These are phyloP conservation scores for Chytriomyces hyalinus DNA, from an alignment of 192 early-diverging fungal species.

Conservation along the genomic window DNA sequence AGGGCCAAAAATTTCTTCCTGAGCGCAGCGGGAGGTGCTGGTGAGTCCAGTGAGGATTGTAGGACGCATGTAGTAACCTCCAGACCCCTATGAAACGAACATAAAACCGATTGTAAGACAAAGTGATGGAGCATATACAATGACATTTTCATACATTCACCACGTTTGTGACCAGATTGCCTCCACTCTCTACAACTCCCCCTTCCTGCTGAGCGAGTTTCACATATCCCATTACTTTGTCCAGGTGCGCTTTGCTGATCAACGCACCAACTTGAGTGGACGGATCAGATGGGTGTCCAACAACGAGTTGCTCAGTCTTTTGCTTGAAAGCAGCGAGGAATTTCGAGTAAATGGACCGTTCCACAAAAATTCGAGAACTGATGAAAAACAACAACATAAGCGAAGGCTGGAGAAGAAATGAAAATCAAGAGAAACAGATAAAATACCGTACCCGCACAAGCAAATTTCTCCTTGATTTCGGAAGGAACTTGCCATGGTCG, in stretches of 20 bases:
- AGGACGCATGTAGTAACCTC: slow-evolving; percentile 81
- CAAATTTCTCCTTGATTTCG: slow-evolving; percentile 83
- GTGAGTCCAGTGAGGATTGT: slow-evolving; percentile 70
- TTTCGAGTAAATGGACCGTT: slow-evolving; percentile 65
- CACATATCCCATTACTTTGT: slow-evolving; percentile 74
- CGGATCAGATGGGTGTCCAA: slow-evolving; percentile 73
- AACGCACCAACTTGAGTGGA: slow-evolving; percentile 74
- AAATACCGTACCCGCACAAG: slow-evolving; percentile 54
- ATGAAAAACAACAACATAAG: slow-evolving; percentile 9
- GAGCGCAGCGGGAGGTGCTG: slow-evolving; percentile 43
- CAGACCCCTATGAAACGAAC: slow-evolving; percentile 47
- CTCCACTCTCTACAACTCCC: slow-evolving; percentile 40
- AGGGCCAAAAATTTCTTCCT: slow-evolving; percentile 90
- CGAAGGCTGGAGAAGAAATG: background rate
- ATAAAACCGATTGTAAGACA: background rate
- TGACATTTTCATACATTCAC: slow-evolving; percentile 35
- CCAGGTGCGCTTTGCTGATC: slow-evolving; percentile 70
- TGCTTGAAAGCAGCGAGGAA: slow-evolving; percentile 68
- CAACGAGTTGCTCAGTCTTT: slow-evolving; percentile 51
- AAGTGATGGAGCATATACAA: slow-evolving; percentile 44
- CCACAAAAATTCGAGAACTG: slow-evolving; percentile 78
- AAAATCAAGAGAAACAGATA: background rate
- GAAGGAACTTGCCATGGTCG: slow-evolving; percentile 71
- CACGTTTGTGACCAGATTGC: slow-evolving; percentile 61
- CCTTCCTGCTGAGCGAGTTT: slow-evolving; percentile 58